Evolutionary conservation across 2,329 filamentous ascomycete species (phyloP), one percentile per base, ranked within the genome.

Genomic region (Cladosporium sp.): DNA sequence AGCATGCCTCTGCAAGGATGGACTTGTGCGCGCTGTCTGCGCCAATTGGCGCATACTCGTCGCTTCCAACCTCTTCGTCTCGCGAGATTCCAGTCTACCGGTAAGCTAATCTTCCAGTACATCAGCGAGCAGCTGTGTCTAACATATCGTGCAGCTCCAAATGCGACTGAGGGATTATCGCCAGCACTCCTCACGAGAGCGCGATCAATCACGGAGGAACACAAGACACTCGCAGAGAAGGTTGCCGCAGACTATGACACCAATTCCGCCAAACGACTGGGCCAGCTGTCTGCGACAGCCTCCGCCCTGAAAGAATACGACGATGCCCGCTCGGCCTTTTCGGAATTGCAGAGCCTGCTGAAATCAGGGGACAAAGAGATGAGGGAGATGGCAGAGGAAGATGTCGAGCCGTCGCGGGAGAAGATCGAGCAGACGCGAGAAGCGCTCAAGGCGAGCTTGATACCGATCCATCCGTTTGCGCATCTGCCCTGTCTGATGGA

Each of bases 401-500:
- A 98, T 67, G 77, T 97, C 8, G 73, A 75, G n/a, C 69, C 78
- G 2, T 89, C 88, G 9, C 74, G 78, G 13, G 71, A 77, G 5
- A 75, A 80, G 54, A 78, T 96, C 19, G 76, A 79, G 2, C 66
- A 72, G 0, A 79, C 95, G 22, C 83, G 83, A 0, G 77, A 77
- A 35, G 81, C 80, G 34, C 78, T 98, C 41, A 89, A 89, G 22
- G 82, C 79, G 18, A 83, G 87, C 43, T 78, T 98, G 49, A 87
- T 95, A 13, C 93, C 93, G 1, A 82, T 83, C 38, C 91, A 98
- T 68, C 88, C 91, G 2, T 98, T 96, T 67, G 89, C 89, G 32
- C 81, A 89, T 57, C 79, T 97, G 61, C 89, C 91, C 49, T 97
- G 92, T 69, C 79, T 98, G 58, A 73, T 98, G 40, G 93, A 98